Evolutionary conservation across 2,329 filamentous ascomycete genomes (phyloP), one percentile per base, ranked within the genome.

Genomic region (Drechslerella dactyloides): DNA sequence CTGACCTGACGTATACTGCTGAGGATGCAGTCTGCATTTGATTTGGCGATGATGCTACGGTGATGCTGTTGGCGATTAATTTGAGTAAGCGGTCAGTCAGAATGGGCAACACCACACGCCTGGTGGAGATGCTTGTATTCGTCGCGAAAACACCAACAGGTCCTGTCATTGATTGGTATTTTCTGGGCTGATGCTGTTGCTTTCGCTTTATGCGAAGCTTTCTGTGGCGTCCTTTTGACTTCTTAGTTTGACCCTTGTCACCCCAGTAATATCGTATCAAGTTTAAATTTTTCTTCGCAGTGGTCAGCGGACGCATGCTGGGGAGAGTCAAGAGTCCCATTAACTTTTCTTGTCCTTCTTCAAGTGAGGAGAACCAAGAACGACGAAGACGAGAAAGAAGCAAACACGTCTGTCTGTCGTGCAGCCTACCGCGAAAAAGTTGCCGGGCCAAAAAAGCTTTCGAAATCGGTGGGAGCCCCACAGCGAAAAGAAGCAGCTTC

Each of bases 321-420:
- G 57, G 55, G 56, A 51, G 30, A 68, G 23, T 37, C 56, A 68
- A 44, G 62, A 69, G 51, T 60, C n/a, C n/a, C n/a, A n/a, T n/a
- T n/a, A 55, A 60, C 55, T 68, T 60, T 68, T 55, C 42, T 35
- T 4, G 23, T 30, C 23, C 33, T 57, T 30, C 44, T 46, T 23
- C 56, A n/a, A n/a, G n/a, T n/a, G n/a, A n/a, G n/a, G n/a, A n/a
- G n/a, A n/a, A n/a, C n/a, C n/a, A n/a, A 50, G 40, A 59, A 52
- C 27, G 27, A 33, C 3, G 27, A 33, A 8, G 27, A 33, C 3
- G 27, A 61, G 52, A 61, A 33, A 33, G 48, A 44, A 51, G 55
- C 42, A 56, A 56, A 19, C 48, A 54, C 60, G 8, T 27, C 27
- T 24, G 33, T 17, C 23, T 17, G 48, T 63, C 54, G 27, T 33